These are phyloP conservation scores for Geranium rotundifolium DNA, from an alignment of 345 rosid genomes.

Conservation along the genomic window DNA sequence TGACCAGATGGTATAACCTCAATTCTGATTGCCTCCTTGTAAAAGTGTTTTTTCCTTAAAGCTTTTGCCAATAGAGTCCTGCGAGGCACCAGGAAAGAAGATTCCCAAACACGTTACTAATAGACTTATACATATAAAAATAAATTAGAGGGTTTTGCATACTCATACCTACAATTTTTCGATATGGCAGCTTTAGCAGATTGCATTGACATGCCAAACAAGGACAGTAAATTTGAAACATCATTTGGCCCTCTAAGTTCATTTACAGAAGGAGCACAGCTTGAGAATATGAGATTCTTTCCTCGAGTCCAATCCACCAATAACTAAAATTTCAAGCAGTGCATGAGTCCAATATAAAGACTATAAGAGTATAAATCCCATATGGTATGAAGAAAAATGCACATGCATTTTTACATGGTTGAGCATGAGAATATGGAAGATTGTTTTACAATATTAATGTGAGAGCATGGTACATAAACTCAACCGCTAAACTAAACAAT, in stretches of 20 bases:
- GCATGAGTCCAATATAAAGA: background rate
- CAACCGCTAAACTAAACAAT: background rate
- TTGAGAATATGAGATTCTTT: conserved; percentile 62
- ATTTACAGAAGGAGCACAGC: conserved; percentile 59
- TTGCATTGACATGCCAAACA: conserved; percentile 65
- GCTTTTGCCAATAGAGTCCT: conserved; percentile 56
- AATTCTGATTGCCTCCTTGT: conserved; percentile 61
- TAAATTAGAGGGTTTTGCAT: no score
- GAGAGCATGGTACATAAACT: background rate
- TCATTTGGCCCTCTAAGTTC: conserved; percentile 84
- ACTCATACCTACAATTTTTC: conserved; percentile 68
- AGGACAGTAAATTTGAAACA: conserved; percentile 58
- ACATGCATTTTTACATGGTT: no score
- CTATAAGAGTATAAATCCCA: background rate
- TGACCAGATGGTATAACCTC: conserved; percentile 36
- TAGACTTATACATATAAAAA: no score
- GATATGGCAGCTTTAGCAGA: conserved; percentile 67
- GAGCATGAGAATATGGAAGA: no score
- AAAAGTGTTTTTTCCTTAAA: conserved; percentile 58
- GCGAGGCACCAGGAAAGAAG: conserved; percentile 13
- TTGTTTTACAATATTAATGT: no score
- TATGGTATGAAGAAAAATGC: no score
- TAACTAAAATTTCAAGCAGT: conserved; percentile 29
- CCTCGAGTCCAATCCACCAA: conserved; percentile 83
- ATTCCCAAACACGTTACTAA: background rate